These are phyloP conservation scores for Colletotrichum agaves DNA, from an alignment of 2,329 filamentous ascomycete genomes.

Conservation along the genomic window DNA sequence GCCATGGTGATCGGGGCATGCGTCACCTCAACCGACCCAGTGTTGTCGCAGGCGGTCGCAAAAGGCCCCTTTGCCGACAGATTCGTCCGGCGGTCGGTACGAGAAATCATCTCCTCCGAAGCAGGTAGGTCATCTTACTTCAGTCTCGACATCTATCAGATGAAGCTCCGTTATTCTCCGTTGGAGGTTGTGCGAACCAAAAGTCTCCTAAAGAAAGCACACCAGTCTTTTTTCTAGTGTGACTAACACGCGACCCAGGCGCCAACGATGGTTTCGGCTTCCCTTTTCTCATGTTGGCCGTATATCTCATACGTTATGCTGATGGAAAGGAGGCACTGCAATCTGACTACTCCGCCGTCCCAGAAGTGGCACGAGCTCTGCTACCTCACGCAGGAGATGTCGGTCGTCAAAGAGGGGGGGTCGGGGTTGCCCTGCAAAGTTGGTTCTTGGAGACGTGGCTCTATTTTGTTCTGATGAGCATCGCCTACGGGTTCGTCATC, in stretches of 20 bases:
- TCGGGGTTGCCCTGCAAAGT: slow-evolving; percentile 61
- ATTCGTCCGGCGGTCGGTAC: slow-evolving; percentile 65
- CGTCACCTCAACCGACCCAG: slow-evolving; percentile 70
- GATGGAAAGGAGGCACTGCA: slow-evolving; percentile 45
- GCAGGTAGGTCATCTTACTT: slow-evolving; percentile 44
- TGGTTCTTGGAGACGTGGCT: slow-evolving; percentile 71
- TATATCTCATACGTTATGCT: slow-evolving; percentile 66
- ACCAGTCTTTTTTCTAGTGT: too few relatives aligned
- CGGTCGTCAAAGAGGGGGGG: slow-evolving; percentile 62
- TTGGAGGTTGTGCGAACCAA: too few relatives aligned
- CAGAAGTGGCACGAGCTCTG: slow-evolving; percentile 1
- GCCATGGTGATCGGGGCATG: slow-evolving; percentile 69
- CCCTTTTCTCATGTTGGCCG: slow-evolving; percentile 68
- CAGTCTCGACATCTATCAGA: too few relatives aligned
- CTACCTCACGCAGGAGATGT: slow-evolving; percentile 47
- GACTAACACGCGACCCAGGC: slow-evolving; percentile 45
- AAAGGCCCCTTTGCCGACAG: slow-evolving; percentile 73
- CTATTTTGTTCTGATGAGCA: slow-evolving; percentile 66
- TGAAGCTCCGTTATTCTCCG: too few relatives aligned
- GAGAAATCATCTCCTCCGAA: slow-evolving; percentile 71
- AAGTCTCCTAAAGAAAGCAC: too few relatives aligned
- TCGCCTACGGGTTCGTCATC: slow-evolving; percentile 61
- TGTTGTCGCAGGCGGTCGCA: slow-evolving; percentile 71
- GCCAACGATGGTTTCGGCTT: slow-evolving; percentile 72
- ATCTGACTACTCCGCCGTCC: background rate